Evolutionary conservation across 306 rosid species (phyloP).

Genomic region (Gastrolobium villosum): DNA sequence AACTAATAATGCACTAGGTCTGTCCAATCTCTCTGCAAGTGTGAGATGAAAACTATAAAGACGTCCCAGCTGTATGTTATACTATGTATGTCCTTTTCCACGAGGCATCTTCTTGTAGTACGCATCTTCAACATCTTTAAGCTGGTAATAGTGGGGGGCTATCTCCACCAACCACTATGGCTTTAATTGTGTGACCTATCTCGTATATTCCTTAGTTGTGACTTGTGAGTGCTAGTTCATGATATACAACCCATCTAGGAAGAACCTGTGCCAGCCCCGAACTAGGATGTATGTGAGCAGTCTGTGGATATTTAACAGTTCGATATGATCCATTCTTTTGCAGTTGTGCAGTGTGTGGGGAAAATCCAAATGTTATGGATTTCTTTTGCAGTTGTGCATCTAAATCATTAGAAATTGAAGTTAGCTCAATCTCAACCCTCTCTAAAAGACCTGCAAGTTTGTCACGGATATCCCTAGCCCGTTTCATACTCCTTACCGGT

Average conservation of each 20-base stretch:
- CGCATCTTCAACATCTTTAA: too few species aligned
- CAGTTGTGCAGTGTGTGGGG: slow-evolving; percentile 82
- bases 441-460: slow-evolving; percentile 94
- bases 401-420: slow-evolving; percentile 68
- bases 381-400: slow-evolving; percentile 73
- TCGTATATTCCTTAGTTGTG: too few species aligned
- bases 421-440: slow-evolving; percentile 89
- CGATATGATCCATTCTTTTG: slow-evolving; percentile 91
- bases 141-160: too few species aligned
- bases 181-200: too few species aligned
- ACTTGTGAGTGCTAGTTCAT: too few species aligned
- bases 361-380: slow-evolving; percentile 89
- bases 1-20: neutral
- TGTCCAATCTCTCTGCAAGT: neutral
- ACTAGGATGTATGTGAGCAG: slow-evolving; percentile 96
- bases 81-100: too few species aligned
- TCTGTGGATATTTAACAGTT: slow-evolving; percentile 81
- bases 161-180: too few species aligned
- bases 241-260: neutral
- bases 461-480: slow-evolving; percentile 93
- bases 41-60: neutral
- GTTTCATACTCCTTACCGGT: slow-evolving; percentile 99
- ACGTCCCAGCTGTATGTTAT: too few species aligned
- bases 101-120: too few species aligned
- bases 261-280: slow-evolving; percentile 87